Conservation (phyloP, 768 basidiomycete genomes). For the Mycena filopes region DNA sequence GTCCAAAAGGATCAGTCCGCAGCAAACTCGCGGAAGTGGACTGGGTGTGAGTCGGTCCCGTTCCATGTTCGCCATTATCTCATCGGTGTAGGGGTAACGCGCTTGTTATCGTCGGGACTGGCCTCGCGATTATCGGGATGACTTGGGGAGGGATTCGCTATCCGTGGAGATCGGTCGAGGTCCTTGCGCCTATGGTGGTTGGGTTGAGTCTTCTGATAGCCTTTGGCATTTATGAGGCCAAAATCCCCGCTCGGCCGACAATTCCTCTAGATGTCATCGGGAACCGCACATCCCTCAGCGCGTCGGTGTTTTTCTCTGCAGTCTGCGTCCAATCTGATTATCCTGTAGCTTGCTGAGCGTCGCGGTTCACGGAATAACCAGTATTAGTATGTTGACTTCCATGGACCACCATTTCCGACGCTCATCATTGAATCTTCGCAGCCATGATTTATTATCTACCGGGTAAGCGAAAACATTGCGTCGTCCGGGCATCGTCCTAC, state of each 20-base stretch:
- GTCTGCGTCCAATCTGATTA: neutral
- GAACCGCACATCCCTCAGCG: constrained; percentile 51
- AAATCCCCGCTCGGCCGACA: constrained; percentile 32
- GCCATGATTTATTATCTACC: constrained; percentile 47
- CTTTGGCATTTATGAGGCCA: constrained; percentile 41
- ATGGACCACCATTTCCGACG: neutral
- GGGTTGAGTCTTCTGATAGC: constrained; percentile 44
- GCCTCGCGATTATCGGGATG: constrained; percentile 45
- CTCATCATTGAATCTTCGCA: constrained; percentile 18
- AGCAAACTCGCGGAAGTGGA: constrained; percentile 45
- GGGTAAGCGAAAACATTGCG: neutral
- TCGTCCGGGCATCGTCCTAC: neutral
- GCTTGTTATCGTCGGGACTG: constrained; percentile 43
- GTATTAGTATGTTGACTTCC: constrained; percentile 32
- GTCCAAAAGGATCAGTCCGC: constrained; percentile 39
- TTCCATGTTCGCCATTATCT: constrained; percentile 7
- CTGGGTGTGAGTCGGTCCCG: constrained; percentile 44
- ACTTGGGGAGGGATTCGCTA: constrained; percentile 52
- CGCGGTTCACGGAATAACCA: constrained; percentile 34
- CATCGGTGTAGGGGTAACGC: constrained; percentile 44
- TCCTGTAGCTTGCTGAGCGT: constrained; percentile 44
- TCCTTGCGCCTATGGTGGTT: constrained; percentile 52
- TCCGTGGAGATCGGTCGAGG: constrained; percentile 47
- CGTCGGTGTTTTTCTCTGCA: constrained; percentile 35
- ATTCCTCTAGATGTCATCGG: constrained; percentile 45